Base-by-base conservation (phyloP, 306 rosid species). In the Pyrus bretschneideri region DNA sequence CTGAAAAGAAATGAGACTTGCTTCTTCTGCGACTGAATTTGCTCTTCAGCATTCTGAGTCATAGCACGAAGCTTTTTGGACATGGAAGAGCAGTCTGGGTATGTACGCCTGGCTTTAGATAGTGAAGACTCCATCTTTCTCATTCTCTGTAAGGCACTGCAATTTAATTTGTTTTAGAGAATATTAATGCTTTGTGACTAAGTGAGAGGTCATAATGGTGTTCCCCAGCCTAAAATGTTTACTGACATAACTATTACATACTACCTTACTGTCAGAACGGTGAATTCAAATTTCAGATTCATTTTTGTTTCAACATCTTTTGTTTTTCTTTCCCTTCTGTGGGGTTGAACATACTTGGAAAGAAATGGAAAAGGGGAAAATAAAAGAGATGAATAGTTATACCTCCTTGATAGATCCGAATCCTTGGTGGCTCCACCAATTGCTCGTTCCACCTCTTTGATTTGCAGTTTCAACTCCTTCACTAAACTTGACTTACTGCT, bases 111-210 rank as follows among this genome's bases (percentile, higher is more conserved):
- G 40, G 98, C 98, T 88, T 93, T 96, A 67, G 81, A 81, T 83
- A 96, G 79, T 63, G 96, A 76, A 76, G 91, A 86, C 81, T 89
- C 99, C 97, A 93, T 88, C 79, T 57, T 86, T 83, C 87, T 89
- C 97, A 87, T 89, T 89, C 82, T 96, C 93, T 92, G 98, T 91
- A 88, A 85, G 87, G 89, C 90, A 85, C 99, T 96, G 93, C 80
- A 78, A 90, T 78, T 87, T 83, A 86, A 85, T 87, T 31, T 79
- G 84, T 83, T 85, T 83, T 79, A 83, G 89, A 87, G 66, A 79
- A 80, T 67, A 73, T 74, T 29, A 75, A 83, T 66, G 71, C 23
- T 72, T 74, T 71, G 76, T 59, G 58, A 51, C 66, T 33, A 76
- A 82, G 74, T n/a, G 67, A 70, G 72, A 76, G 46, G 58, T 77